Evolutionary conservation across 179 eudicot genomes (phyloP).

Genomic region (Heliamphora pulchella): DNA sequence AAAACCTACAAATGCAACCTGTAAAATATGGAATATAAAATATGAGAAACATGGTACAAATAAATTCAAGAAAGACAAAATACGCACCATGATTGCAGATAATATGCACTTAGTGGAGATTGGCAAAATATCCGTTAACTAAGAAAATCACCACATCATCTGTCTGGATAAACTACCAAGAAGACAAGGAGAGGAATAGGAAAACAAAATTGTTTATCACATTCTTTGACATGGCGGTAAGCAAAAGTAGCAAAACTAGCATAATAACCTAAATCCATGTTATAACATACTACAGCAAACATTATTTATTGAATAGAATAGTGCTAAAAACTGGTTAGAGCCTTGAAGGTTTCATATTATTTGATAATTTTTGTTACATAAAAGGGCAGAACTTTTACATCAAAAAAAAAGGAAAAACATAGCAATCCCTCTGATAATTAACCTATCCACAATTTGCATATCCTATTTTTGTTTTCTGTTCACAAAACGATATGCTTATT

Average conservation of each 20-base stretch:
- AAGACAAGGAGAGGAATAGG: neutral
- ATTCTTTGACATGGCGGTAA: neutral
- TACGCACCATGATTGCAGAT: neutral
- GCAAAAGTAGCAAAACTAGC: neutral
- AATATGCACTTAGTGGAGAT: constrained; percentile 3
- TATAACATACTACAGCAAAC: neutral
- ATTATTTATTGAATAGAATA: neutral
- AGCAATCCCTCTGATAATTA: neutral
- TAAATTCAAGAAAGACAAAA: neutral
- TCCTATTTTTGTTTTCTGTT: neutral
- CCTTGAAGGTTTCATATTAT: neutral
- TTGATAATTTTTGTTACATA: neutral
- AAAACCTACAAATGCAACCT: constrained; percentile 78
- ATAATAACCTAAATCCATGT: neutral
- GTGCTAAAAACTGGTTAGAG: neutral
- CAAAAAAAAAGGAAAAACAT: neutral
- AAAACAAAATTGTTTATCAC: neutral
- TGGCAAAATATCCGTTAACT: neutral
- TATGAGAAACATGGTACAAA: neutral
- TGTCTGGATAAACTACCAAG: neutral
- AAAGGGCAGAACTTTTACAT: constrained; percentile 1
- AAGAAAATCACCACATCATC: neutral
- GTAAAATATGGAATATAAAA: constrained; percentile 18
- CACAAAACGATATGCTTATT: neutral
- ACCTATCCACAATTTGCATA: neutral